phyloP scores from a whole-genome alignment of 306 rosid species.

The Prunus davidiana region DNA sequence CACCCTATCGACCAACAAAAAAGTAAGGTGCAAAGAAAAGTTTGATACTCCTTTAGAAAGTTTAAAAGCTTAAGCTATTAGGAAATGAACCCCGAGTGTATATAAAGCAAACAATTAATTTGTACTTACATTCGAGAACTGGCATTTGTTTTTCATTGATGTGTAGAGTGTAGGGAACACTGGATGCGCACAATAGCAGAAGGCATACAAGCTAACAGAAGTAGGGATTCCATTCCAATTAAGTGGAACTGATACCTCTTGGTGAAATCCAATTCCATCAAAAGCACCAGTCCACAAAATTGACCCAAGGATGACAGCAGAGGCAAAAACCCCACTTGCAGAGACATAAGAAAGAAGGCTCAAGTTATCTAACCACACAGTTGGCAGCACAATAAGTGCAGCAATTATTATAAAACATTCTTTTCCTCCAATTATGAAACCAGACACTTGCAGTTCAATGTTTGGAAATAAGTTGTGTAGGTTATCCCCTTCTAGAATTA shows the following conservation, averaged over 20 bases:
- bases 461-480: conserved; percentile 41
- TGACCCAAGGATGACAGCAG: conserved; percentile 41
- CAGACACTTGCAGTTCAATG: conserved; percentile 24
- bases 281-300: conserved; percentile 44
- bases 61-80: background rate
- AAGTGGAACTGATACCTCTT: conserved; percentile 31
- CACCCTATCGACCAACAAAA: no score
- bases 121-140: conserved; percentile 54
- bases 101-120: background rate
- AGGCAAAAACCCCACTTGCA: conserved; percentile 61
- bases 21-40: no score
- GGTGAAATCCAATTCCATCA: conserved; percentile 47
- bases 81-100: no score
- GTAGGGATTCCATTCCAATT: conserved; percentile 60
- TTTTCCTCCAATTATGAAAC: conserved; percentile 35
- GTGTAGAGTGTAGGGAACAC: conserved; percentile 62
- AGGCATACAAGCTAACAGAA: conserved; percentile 53
- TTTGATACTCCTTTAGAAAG: no score
- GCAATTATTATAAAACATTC: conserved; percentile 39
- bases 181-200: conserved; percentile 66
- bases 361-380: conserved; percentile 55
- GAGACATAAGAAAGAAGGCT: conserved; percentile 57
- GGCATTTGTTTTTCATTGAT: conserved; percentile 54
- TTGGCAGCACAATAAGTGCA: conserved; percentile 43
- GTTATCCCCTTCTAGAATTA: conserved; percentile 66